These are phyloP conservation scores for Aureobasidium sp. DNA, from an alignment of 2,329 filamentous ascomycete genomes.

Conservation along the genomic window DNA sequence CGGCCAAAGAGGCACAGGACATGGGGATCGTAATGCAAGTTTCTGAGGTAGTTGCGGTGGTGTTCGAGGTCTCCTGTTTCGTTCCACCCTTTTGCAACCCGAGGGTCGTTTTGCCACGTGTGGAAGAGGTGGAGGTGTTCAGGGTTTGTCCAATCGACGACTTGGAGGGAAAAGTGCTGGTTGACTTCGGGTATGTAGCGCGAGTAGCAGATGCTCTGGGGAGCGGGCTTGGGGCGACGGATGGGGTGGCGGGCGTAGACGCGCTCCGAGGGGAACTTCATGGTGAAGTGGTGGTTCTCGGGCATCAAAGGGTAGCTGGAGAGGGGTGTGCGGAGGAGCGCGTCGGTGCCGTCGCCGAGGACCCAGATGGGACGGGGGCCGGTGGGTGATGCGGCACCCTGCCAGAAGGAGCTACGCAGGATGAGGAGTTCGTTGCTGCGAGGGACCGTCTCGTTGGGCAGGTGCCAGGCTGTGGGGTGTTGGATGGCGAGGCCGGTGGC, in stretches of 20 bases:
- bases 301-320: constrained; percentile 34
- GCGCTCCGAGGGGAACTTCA: constrained; percentile 37
- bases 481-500: constrained; percentile 34
- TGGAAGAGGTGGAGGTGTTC: constrained; percentile 65
- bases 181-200: constrained; percentile 67
- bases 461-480: constrained; percentile 30
- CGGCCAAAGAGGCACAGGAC: constrained; percentile 59
- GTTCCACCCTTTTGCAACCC: constrained; percentile 72
- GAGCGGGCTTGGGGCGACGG: constrained; percentile 60
- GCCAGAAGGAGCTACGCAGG: constrained; percentile 41
- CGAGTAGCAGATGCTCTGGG: constrained; percentile 64
- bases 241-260: constrained; percentile 60
- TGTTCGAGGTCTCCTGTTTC: constrained; percentile 67
- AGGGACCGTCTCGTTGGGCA: constrained; percentile 22
- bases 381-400: constrained; percentile 35
- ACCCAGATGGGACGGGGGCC: constrained; percentile 33
- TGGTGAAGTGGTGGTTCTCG: constrained; percentile 38
- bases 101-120: constrained; percentile 74
- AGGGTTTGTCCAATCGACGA: constrained; percentile 55
- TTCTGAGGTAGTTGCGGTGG: constrained; percentile 61
- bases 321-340: constrained; percentile 16
- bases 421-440: constrained; percentile 38
- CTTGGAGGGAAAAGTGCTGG: constrained; percentile 70
- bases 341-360: constrained; percentile 18
- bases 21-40: constrained; percentile 62